These are phyloP conservation scores for Sphaceloma murrayae DNA, from an alignment of 2,329 filamentous ascomycete genomes.

Conservation along the genomic window DNA sequence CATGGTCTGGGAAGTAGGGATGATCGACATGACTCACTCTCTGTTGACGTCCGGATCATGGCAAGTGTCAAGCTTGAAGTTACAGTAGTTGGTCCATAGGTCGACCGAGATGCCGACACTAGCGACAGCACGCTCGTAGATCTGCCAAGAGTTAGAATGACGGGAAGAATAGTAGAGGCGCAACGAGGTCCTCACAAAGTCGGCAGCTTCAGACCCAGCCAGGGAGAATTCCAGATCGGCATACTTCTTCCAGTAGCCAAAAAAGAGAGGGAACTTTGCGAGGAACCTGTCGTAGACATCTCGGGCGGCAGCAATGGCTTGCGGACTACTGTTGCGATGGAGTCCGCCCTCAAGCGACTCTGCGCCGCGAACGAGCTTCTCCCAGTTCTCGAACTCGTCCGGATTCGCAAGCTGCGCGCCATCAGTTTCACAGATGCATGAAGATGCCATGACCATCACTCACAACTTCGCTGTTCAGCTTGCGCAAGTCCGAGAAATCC, in stretches of 20 bases:
- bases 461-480: slow-evolving; percentile 69
- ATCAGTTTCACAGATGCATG: slow-evolving; percentile 9
- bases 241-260: slow-evolving; percentile 99
- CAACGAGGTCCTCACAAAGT: slow-evolving; percentile 61
- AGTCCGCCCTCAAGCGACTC: slow-evolving; percentile 84
- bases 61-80: slow-evolving; percentile 95
- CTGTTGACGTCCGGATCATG: slow-evolving; percentile 90
- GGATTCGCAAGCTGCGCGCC: slow-evolving; percentile 52
- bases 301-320: slow-evolving; percentile 78
- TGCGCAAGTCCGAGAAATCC: slow-evolving; percentile 72
- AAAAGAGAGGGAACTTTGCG: slow-evolving; percentile 86
- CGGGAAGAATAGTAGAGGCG: too few relatives aligned
- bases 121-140: slow-evolving; percentile 90
- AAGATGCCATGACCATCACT: too few relatives aligned
- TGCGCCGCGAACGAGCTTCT: slow-evolving; percentile 75
- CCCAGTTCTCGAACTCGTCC: slow-evolving; percentile 92
- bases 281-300: slow-evolving; percentile 88
- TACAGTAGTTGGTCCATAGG: slow-evolving; percentile 93
- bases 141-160: slow-evolving; percentile 45
- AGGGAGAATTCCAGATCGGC: slow-evolving; percentile 96
- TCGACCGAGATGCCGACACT: slow-evolving; percentile 91
- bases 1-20: slow-evolving; percentile 50
- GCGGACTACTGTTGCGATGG: slow-evolving; percentile 91
- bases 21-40: slow-evolving; percentile 85
- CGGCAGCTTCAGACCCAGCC: slow-evolving; percentile 88